These are phyloP conservation scores for Leccinum griseonigrum DNA, from an alignment of 1,284 basidiomycete species.

Conservation along the genomic window DNA sequence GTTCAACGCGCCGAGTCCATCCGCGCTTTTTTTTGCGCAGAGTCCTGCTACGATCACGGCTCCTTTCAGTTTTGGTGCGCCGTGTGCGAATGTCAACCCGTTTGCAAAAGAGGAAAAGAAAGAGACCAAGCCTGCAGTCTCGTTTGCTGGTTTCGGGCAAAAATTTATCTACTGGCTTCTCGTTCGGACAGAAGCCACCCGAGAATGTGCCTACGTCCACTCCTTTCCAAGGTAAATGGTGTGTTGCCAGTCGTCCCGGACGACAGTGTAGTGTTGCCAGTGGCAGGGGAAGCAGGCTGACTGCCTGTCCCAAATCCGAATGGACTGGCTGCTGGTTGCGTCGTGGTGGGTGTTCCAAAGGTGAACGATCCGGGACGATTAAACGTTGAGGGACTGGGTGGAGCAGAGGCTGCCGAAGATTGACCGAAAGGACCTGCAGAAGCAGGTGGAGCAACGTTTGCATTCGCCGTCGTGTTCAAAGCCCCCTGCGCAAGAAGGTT, in stretches of 20 bases:
- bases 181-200: constrained; percentile 34
- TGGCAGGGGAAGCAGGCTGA: constrained; percentile 60
- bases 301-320: constrained; percentile 36
- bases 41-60: constrained; percentile 28
- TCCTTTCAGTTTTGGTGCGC: constrained; percentile 30
- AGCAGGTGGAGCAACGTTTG: constrained; percentile 24
- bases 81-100: constrained; percentile 24
- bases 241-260: constrained; percentile 40
- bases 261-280: constrained; percentile 34
- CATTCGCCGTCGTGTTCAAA: too few species aligned
- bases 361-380: constrained; percentile 35
- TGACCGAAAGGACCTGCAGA: constrained; percentile 46
- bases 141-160: constrained; percentile 33
- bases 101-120: constrained; percentile 36
- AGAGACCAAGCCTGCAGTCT: constrained; percentile 25
- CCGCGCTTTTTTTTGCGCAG: constrained; percentile 42
- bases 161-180: constrained; percentile 30
- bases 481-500: too few species aligned
- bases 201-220: constrained; percentile 36
- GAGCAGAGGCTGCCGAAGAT: constrained; percentile 41
- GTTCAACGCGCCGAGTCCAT: constrained; percentile 37
- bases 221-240: constrained; percentile 42
- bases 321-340: constrained; percentile 26
- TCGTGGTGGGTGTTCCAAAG: constrained; percentile 37
- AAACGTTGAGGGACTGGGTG: constrained; percentile 51